phyloP scores from a whole-genome alignment of 768 basidiomycete genomes.

The Coprinopsis marcescibilis region DNA sequence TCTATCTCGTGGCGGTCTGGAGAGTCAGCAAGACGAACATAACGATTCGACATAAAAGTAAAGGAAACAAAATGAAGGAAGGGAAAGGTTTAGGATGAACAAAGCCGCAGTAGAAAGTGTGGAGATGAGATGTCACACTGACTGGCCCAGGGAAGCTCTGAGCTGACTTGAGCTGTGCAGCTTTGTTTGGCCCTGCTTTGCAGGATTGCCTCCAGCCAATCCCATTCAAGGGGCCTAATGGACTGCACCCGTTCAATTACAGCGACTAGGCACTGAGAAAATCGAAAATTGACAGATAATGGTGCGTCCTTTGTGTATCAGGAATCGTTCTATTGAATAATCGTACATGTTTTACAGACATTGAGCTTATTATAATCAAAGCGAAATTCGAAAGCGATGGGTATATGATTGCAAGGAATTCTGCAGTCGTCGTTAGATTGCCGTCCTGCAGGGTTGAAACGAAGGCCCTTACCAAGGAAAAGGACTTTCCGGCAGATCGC shows the following conservation, averaged over 20 bases:
- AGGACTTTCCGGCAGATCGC: no score
- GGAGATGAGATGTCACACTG: neutral
- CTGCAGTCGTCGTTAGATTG: no score
- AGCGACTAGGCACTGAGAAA: no score
- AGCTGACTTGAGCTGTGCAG: no score
- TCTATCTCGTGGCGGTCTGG: conserved; percentile 41
- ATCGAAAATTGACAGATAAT: no score
- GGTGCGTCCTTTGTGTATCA: no score
- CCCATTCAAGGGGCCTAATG: no score
- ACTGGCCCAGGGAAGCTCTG: no score
- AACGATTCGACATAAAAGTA: conserved; percentile 46
- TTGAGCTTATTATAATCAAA: neutral
- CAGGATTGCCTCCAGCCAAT: no score
- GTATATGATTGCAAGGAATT: neutral
- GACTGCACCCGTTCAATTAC: no score
- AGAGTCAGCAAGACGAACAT: conserved; percentile 63
- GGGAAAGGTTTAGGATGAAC: neutral
- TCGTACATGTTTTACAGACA: neutral
- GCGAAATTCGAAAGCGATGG: neutral
- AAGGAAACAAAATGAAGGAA: conserved; percentile 3
- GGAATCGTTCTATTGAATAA: neutral
- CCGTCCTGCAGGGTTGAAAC: no score
- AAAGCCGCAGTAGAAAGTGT: neutral
- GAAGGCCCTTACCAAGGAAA: no score
- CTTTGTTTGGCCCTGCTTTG: conserved; percentile 4